Evolutionary conservation across 2,329 filamentous ascomycete species (phyloP), one percentile per base, ranked within the genome.

Genomic region (Aspergillus hortae): DNA sequence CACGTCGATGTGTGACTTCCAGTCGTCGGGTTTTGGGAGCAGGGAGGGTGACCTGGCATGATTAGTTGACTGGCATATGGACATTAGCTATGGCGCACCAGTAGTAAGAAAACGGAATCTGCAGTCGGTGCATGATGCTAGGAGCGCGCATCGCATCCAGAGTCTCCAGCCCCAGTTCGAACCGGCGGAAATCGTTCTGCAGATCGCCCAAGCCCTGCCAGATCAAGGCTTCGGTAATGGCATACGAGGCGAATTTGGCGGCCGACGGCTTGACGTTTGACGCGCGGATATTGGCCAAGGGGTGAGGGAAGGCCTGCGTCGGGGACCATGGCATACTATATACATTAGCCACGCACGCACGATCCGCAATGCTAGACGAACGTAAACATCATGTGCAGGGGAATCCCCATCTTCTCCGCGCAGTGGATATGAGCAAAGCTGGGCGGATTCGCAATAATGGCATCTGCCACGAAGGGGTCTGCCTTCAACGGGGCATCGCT

Each of bases 141-240:
- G 91, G 89, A 3, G 88, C 91, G 83, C 87, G 91, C 49, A 94
- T 84, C 11, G 89, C 74, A 56, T 86, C 90, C 36, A 96, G 78
- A 0, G 86, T 82, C 32, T 92, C 86, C 1, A 96, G 75, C 35
- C 87, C 87, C 1, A 95, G 77, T n/a, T 82, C 82, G 56, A 85
- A 52, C 4, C 53, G 50, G 9, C 59, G 57, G 40, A 59, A 61
- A 19, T 54, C 21, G 33, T 62, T 62, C 67, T 95, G 91, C 9
- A 96, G 77, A 69, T 95, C 91, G 46, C 91, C 90, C 9, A 95
- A 74, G 0, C 90, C 90, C 72, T 95, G 89, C 89, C 90, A 95
- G 4, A 89, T 92, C 77, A 95, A 82, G 81, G 92, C 88, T 58
- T 95, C 90, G 4, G 94, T 87, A 21, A 95, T 75, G 0, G 85